These are phyloP conservation scores for Chrysochromulina tobinii DNA, from an alignment of 78 protist species.

Conservation along the genomic window DNA sequence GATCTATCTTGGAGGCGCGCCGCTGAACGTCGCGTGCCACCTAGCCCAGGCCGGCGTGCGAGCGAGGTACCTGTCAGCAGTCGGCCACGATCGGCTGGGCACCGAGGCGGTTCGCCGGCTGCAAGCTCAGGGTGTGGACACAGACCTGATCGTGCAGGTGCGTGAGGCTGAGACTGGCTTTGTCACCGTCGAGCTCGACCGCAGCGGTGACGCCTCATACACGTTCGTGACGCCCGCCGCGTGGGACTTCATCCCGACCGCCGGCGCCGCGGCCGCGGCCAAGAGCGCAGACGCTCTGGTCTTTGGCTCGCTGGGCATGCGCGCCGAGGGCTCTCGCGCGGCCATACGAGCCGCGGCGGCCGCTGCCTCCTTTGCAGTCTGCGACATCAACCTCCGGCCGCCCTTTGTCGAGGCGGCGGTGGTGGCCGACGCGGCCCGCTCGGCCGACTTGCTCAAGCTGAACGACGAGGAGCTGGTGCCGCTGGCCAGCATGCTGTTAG, in stretches of 20 bases:
- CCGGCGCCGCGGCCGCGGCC: not conserved
- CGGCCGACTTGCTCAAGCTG: not conserved
- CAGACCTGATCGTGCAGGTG: not conserved
- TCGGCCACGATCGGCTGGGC: slow-evolving; percentile 1
- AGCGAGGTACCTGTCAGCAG: not conserved
- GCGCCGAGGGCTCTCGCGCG: not conserved
- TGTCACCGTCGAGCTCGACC: not conserved
- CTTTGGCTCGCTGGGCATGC: not conserved
- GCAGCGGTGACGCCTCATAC: not conserved
- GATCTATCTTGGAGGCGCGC: slow-evolving; percentile 3
- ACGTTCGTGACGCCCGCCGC: not conserved
- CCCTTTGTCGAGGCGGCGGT: not conserved
- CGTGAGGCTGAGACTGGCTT: not conserved
- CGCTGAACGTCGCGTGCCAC: not conserved
- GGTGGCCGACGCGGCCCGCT: not conserved
- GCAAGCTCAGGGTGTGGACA: not conserved
- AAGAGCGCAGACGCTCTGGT: not conserved
- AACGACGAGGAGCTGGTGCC: not conserved
- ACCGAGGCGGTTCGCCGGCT: not conserved
- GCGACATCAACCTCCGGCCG: slow-evolving; percentile 1
- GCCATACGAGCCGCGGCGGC: not conserved
- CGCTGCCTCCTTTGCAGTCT: not conserved
- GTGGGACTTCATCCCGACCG: not conserved
- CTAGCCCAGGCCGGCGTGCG: not conserved
- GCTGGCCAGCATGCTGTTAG: not conserved